Evolutionary conservation across 306 rosid species (phyloP).

Genomic region (Hylodesmum podocarpum): DNA sequence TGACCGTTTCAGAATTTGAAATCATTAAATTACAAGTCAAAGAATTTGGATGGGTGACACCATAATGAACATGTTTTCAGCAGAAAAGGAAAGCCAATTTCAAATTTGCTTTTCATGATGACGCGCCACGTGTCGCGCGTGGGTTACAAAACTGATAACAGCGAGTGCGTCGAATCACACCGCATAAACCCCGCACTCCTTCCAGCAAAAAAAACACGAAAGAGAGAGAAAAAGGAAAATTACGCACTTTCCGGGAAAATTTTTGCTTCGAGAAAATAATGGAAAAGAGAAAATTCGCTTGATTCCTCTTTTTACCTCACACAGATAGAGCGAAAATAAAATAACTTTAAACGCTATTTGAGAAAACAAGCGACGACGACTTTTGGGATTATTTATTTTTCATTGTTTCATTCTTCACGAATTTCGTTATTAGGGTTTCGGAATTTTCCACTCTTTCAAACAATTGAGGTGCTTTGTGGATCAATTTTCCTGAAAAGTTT

Average conservation of each 20-base stretch:
- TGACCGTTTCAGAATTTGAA: neutral
- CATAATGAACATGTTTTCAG: neutral
- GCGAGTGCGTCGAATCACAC: slow-evolving; percentile 28
- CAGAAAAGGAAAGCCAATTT: neutral
- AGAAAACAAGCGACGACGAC: slow-evolving; percentile 27
- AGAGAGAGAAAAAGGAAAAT: slow-evolving; percentile 21
- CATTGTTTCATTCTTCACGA: slow-evolving; percentile 29
- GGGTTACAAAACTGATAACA: neutral
- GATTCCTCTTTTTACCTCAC: slow-evolving; percentile 28
- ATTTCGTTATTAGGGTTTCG: slow-evolving; percentile 55
- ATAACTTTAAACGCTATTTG: neutral
- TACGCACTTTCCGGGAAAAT: slow-evolving; percentile 47
- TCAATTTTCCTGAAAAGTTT: slow-evolving; percentile 15
- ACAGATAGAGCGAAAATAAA: slow-evolving; percentile 12
- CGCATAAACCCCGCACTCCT: slow-evolving; percentile 32
- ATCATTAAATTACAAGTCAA: neutral
- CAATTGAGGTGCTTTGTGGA: slow-evolving; percentile 5
- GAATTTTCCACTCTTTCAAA: slow-evolving; percentile 32
- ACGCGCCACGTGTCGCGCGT: slow-evolving; percentile 42
- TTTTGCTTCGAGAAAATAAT: slow-evolving; percentile 11
- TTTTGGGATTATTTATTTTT: slow-evolving; percentile 20
- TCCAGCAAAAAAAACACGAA: neutral
- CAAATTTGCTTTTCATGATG: neutral
- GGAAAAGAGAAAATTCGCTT: slow-evolving; percentile 5
- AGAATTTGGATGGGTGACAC: slow-evolving; percentile 15